Conservation (phyloP, 768 basidiomycete species). For the Trametes cingulata region DNA sequence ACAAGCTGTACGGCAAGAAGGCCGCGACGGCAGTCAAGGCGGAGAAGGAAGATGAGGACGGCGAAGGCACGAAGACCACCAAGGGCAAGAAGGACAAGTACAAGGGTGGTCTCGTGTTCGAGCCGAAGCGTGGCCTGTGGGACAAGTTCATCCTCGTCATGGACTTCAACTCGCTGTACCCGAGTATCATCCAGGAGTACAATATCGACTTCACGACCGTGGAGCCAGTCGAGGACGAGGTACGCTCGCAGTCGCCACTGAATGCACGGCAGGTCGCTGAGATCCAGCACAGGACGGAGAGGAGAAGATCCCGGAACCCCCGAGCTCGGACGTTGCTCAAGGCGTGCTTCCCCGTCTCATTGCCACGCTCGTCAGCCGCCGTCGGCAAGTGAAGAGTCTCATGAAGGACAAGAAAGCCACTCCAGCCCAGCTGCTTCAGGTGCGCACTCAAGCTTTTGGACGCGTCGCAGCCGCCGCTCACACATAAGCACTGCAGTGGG, state of each 20-base stretch:
- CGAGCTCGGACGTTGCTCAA: constrained; percentile 64
- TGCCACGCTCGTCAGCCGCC: constrained; percentile 90
- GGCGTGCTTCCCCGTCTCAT: constrained; percentile 97
- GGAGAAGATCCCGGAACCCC: constrained; percentile 90
- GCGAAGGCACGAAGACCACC: constrained; percentile 44
- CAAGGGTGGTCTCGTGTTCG: constrained; percentile 97
- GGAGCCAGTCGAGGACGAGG: constrained; percentile 65
- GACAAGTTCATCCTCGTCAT: constrained; percentile 97
- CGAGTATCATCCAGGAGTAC: constrained; percentile 99
- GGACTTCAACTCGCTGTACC: constrained; percentile 99
- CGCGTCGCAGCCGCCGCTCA: too few species aligned
- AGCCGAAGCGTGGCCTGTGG: constrained; percentile 94
- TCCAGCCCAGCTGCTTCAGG: constrained; percentile 81
- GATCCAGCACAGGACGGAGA: constrained; percentile 50
- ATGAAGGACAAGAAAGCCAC: constrained; percentile 87
- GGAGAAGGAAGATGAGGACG: constrained; percentile 53
- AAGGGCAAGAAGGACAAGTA: constrained; percentile 91
- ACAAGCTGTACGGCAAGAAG: constrained; percentile 88
- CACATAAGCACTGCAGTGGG: constrained; percentile 63
- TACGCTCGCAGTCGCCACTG: constrained; percentile 13
- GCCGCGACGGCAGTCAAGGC: constrained; percentile 47
- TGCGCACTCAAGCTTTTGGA: constrained; percentile 35
- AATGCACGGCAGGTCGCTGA: background rate
- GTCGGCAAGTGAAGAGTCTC: constrained; percentile 85
- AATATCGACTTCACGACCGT: constrained; percentile 99